A percentile compares a stretch with the other conserved stretches of the same genome.
Conservation (phyloP, 2,329 filamentous ascomycete species). For the Aspergillus aculeatus region DNA sequence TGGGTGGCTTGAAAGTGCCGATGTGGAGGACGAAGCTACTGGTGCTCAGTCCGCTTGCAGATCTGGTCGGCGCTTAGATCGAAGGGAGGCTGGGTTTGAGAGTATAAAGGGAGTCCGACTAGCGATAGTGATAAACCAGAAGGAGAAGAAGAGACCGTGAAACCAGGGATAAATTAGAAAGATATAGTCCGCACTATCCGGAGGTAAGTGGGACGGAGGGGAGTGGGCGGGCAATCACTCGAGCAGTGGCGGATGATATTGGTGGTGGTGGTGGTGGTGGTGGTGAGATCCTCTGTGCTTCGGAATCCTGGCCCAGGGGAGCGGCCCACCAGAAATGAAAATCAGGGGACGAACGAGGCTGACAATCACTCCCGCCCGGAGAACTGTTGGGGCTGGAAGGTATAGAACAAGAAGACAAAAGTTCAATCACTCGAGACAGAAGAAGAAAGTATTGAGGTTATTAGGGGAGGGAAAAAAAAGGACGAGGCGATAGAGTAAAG, state of each 20-base stretch:
- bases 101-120: background rate
- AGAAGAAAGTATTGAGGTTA: background rate
- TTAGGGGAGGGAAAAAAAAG: background rate
- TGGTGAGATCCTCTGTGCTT: constrained; percentile 6
- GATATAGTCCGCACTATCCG: background rate
- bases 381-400: background rate
- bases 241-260: constrained; percentile 1
- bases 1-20: background rate
- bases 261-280: constrained; percentile 1
- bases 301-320: constrained; percentile 7
- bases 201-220: background rate
- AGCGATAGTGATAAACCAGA: background rate
- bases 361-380: background rate
- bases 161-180: background rate
- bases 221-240: background rate
- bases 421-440: background rate
- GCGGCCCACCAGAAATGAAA: constrained; percentile 13
- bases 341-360: constrained; percentile 15
- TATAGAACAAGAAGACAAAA: background rate
- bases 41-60: background rate
- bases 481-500: background rate
- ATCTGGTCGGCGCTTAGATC: background rate
- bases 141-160: background rate
- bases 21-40: background rate
- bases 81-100: background rate